Conservation (phyloP, 805 yeast species). For the Metschnikowia proteae region DNA sequence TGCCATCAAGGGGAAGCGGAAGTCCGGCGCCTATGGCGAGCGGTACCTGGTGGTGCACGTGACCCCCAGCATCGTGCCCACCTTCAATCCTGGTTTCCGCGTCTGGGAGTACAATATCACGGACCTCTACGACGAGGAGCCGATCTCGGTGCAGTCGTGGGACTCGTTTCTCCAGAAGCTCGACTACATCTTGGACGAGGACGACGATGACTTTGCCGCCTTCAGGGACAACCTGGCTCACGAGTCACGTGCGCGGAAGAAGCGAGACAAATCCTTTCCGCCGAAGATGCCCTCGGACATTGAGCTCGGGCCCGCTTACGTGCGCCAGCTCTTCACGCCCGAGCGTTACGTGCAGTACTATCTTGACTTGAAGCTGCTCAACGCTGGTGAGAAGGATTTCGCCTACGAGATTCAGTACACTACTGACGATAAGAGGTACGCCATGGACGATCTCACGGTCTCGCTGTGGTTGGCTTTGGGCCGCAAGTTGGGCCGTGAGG, state of each 20-base stretch:
- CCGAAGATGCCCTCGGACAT: slow-evolving; percentile 50
- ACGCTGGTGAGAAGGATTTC: slow-evolving; percentile 45
- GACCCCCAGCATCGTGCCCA: slow-evolving; percentile 74
- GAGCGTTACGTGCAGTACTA: slow-evolving; percentile 68
- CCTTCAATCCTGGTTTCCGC: slow-evolving; percentile 78
- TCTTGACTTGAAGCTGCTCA: slow-evolving; percentile 54
- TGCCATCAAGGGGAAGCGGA: slow-evolving; percentile 42
- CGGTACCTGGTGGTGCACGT: slow-evolving; percentile 69
- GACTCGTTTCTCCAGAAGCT: slow-evolving; percentile 45
- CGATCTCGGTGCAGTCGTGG: slow-evolving; percentile 48
- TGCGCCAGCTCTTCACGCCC: slow-evolving; percentile 70
- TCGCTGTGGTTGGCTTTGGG: slow-evolving; percentile 61
- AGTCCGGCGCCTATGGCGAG: slow-evolving; percentile 44
- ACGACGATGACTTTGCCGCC: slow-evolving; percentile 14
- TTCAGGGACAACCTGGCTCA: slow-evolving; percentile 4
- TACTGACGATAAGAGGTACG: slow-evolving; percentile 58
- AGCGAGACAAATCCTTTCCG: slow-evolving; percentile 60
- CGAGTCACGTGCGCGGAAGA: slow-evolving; percentile 11
- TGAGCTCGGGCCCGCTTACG: slow-evolving; percentile 73
- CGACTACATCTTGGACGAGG: slow-evolving; percentile 12
- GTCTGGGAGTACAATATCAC: slow-evolving; percentile 84
- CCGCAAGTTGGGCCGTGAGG: slow-evolving; percentile 42
- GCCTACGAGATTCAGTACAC: slow-evolving; percentile 63
- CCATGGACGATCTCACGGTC: slow-evolving; percentile 53
- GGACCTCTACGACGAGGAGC: slow-evolving; percentile 35